Percentiles rank a stretch among this genome's conserved stretches.
phyloP scores from a whole-genome alignment of 1,139 yeast species.

The Pichia sp. region DNA sequence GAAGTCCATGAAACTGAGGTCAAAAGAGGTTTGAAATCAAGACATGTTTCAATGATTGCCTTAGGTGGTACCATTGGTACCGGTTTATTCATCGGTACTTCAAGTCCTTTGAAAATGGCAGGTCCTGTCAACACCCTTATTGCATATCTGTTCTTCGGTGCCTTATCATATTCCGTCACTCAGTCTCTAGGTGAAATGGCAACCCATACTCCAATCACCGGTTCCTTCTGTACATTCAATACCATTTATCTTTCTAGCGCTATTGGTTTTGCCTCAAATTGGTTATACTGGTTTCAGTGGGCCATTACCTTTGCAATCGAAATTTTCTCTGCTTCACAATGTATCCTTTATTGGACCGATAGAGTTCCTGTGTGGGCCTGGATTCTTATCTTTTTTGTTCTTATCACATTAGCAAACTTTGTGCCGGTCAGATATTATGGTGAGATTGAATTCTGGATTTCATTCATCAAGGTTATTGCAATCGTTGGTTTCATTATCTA shows the following conservation, averaged over 20 bases:
- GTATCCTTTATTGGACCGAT: conserved; percentile 66
- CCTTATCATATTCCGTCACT: conserved; percentile 56
- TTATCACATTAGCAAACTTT: conserved; percentile 41
- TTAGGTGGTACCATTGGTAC: conserved; percentile 70
- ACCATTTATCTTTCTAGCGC: conserved; percentile 63
- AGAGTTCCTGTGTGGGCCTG: conserved; percentile 68
- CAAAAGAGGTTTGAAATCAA: conserved; percentile 41
- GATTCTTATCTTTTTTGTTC: conserved; percentile 64
- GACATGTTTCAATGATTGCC: conserved; percentile 63
- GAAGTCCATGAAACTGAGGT: conserved; percentile 13
- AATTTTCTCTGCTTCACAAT: conserved; percentile 72
- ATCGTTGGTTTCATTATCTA: conserved; percentile 46
- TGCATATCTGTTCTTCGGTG: conserved; percentile 58
- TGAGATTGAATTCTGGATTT: conserved; percentile 62
- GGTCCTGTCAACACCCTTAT: conserved; percentile 65
- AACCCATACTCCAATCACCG: conserved; percentile 63
- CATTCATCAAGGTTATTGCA: conserved; percentile 48
- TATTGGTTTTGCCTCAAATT: conserved; percentile 73
- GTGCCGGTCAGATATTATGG: conserved; percentile 60
- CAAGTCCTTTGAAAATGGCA: conserved; percentile 39
- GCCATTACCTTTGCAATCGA: conserved; percentile 79
- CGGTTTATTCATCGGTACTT: conserved; percentile 55
- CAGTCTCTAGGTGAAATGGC: conserved; percentile 78
- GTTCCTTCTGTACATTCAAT: conserved; percentile 51
- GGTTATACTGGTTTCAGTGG: conserved; percentile 85